A percentile compares a stretch with the other conserved stretches of the same genome.
Evolutionary conservation across 1,284 basidiomycete species (phyloP).

Genomic region (Heterobasidion annosum): DNA sequence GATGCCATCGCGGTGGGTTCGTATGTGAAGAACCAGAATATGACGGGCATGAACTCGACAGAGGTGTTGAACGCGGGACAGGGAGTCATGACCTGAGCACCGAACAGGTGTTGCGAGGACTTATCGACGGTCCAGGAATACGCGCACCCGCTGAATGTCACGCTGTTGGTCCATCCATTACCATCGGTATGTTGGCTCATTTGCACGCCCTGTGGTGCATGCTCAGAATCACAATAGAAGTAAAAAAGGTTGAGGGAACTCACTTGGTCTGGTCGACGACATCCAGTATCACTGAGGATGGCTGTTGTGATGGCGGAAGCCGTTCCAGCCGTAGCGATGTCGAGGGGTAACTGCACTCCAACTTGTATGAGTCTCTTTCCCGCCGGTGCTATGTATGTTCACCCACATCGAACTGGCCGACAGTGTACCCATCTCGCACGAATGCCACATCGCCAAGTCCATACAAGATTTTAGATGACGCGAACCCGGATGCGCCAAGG

Average conservation of each 20-base stretch:
- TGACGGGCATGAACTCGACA: constrained; percentile 30
- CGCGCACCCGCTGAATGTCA: constrained; percentile 27
- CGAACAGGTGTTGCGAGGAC: constrained; percentile 30
- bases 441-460: constrained; percentile 34
- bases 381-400: not conserved
- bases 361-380: not conserved
- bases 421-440: constrained; percentile 31
- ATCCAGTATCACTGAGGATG: constrained; percentile 33
- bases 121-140: constrained; percentile 30
- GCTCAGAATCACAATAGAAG: not conserved
- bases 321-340: constrained; percentile 24
- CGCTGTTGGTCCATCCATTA: constrained; percentile 31
- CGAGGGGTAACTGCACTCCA: constrained; percentile 13
- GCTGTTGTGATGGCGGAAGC: constrained; percentile 36
- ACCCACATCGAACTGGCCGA: constrained; percentile 33
- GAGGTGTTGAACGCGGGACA: constrained; percentile 6
- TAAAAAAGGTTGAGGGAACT: not conserved
- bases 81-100: constrained; percentile 11
- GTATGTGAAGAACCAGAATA: constrained; percentile 49
- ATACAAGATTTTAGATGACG: constrained; percentile 37
- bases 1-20: constrained; percentile 26
- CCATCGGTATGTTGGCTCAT: constrained; percentile 22
- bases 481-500: constrained; percentile 42
- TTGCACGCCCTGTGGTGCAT: constrained; percentile 6
- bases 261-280: constrained; percentile 21